Evolutionary conservation across 305 asterid genomes (phyloP).

Genomic region (Ajuga reptans): DNA sequence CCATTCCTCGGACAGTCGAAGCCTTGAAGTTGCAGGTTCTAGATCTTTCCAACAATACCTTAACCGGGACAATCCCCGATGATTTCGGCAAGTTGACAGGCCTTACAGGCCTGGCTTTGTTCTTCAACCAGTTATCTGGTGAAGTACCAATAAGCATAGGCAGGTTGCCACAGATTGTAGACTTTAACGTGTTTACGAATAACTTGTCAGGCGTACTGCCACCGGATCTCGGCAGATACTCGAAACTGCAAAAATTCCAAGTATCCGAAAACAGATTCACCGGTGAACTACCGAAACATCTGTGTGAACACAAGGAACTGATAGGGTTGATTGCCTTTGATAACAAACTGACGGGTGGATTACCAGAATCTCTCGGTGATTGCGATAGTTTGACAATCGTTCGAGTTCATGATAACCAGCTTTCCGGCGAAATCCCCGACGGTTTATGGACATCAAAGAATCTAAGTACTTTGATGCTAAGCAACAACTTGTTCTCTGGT

Average conservation of each 20-base stretch:
- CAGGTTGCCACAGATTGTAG: constrained; percentile 34
- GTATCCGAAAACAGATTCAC: constrained; percentile 45
- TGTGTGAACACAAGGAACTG: constrained; percentile 48
- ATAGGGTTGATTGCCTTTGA: constrained; percentile 38
- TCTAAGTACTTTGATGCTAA: constrained; percentile 28
- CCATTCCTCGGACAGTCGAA: constrained; percentile 43
- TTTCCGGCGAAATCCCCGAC: constrained; percentile 57
- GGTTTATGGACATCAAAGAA: constrained; percentile 48
- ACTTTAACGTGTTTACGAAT: constrained; percentile 39
- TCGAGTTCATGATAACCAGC: constrained; percentile 30
- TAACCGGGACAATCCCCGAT: constrained; percentile 57
- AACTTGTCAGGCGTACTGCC: constrained; percentile 66
- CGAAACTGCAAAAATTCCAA: constrained; percentile 39
- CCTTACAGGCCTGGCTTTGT: constrained; percentile 45
- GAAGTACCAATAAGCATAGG: constrained; percentile 51
- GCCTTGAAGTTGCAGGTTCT: constrained; percentile 38
- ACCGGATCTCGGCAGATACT: constrained; percentile 55
- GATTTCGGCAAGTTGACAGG: constrained; percentile 52
- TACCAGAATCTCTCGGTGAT: constrained; percentile 55
- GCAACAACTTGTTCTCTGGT: constrained; percentile 54
- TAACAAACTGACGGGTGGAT: constrained; percentile 51
- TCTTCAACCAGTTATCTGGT: constrained; percentile 56
- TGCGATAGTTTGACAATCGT: constrained; percentile 47
- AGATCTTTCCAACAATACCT: constrained; percentile 50
- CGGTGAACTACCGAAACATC: constrained; percentile 47